Evolutionary conservation across 257 asterid genomes (phyloP), one percentile per base, ranked within the genome.

Genomic region (Mitragyna speciosa): DNA sequence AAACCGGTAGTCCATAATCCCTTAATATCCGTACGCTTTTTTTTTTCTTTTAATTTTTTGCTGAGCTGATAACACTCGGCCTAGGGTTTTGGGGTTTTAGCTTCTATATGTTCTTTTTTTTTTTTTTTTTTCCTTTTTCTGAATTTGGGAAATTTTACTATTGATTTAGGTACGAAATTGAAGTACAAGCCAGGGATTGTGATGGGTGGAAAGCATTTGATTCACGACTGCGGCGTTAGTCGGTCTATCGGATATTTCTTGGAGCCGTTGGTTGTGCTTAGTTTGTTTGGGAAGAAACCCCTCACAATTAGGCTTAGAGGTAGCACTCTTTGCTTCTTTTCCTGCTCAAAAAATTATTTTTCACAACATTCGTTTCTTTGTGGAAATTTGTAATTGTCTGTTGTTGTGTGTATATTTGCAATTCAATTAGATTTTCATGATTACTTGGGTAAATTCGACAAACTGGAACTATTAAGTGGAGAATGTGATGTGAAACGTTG

Each of bases 111-210:
- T n/a, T n/a, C n/a, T n/a, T n/a, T n/a, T n/a, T n/a, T n/a, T n/a
- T n/a, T n/a, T n/a, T n/a, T n/a, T 17, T 26, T 19, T n/a, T 52
- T 74, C 11, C n/a, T n/a, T 49, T 51, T 73, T 7, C 39, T 31
- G 48, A 56, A 4, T 58, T 45, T 70, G 39, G 51, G 0, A 47
- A 43, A 48, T 81, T 81, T 51, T 83, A 79, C 59, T 78, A 79
- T 51, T 19, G 79, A 79, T 51, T 19, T 80, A 93, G 99, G 97
- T 45, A 91, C 97, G 5, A 90, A 89, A 72, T 81, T 96, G 80
- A 92, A 87, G 95, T 94, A 94, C 89, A 90, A 83, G 80, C 99
- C 99, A 3, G 99, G 98, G 43, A 88, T 87, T 74, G 86, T 96
- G 86, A 90, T 91, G 90, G 97, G 99, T 19, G 99, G 99, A 78